These are phyloP conservation scores for Ustilago crameri DNA, from an alignment of 1,284 basidiomycete species.

Conservation along the genomic window DNA sequence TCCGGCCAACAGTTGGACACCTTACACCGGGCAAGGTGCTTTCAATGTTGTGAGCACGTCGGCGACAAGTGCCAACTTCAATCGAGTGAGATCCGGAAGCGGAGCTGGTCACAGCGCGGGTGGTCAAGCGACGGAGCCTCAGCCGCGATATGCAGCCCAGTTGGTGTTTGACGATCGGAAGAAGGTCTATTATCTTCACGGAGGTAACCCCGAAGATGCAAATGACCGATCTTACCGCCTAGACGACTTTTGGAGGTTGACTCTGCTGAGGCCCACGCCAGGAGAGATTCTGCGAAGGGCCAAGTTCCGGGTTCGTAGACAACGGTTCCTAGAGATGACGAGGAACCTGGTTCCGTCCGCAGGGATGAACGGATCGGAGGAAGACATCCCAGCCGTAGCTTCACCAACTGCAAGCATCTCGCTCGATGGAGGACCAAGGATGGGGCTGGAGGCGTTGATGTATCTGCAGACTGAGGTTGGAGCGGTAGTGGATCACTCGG, in stretches of 20 bases:
- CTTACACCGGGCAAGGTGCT: constrained; percentile 26
- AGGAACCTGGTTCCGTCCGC: constrained; percentile 22
- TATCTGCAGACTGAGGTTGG: constrained; percentile 68
- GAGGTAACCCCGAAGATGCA: constrained; percentile 64
- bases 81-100: constrained; percentile 6
- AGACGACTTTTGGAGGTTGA: constrained; percentile 67
- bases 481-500: constrained; percentile 64
- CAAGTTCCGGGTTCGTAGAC: constrained; percentile 67
- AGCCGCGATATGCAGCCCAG: constrained; percentile 61
- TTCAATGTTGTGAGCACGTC: constrained; percentile 3
- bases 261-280: constrained; percentile 59
- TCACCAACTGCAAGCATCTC: neutral
- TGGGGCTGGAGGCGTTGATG: constrained; percentile 64
- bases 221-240: constrained; percentile 45
- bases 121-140: constrained; percentile 38
- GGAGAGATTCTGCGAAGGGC: constrained; percentile 64
- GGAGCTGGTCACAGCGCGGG: constrained; percentile 5
- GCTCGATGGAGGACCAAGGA: constrained; percentile 19
- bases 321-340: constrained; percentile 63
- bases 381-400: constrained; percentile 8
- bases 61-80: neutral
- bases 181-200: constrained; percentile 67
- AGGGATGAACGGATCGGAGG: constrained; percentile 31
- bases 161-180: constrained; percentile 66
- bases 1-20: constrained; percentile 38